Conservation (phyloP, 495 filamentous ascomycete species). For the Aspergillus affinis region DNA sequence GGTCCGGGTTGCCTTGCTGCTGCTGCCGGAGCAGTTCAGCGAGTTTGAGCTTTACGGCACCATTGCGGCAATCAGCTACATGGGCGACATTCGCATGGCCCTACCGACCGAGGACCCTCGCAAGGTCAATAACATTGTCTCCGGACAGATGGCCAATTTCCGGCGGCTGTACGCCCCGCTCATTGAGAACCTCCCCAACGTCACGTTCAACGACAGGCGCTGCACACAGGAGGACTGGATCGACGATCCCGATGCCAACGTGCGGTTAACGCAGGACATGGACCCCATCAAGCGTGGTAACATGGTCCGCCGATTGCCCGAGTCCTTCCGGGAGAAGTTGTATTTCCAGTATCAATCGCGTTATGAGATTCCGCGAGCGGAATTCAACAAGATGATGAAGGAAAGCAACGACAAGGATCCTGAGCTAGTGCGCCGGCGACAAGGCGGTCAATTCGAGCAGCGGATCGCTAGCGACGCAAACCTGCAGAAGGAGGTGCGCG, state of each 20-base stretch:
- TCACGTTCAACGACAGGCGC: constrained; percentile 71
- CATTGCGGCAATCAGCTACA: constrained; percentile 88
- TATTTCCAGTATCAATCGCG: constrained; percentile 94
- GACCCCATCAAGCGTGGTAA: constrained; percentile 85
- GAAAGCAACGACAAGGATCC: constrained; percentile 63
- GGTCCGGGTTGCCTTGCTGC: constrained; percentile 80
- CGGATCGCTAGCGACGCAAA: constrained; percentile 72
- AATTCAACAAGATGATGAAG: constrained; percentile 86
- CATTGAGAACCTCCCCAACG: constrained; percentile 85
- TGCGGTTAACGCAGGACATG: constrained; percentile 80
- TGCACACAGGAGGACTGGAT: constrained; percentile 64
- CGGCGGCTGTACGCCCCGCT: constrained; percentile 84
- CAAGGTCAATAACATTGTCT: constrained; percentile 92
- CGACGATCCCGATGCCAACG: constrained; percentile 58
- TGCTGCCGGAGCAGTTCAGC: constrained; percentile 80
- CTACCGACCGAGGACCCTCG: constrained; percentile 84
- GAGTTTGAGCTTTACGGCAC: constrained; percentile 86
- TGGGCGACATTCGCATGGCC: constrained; percentile 91
- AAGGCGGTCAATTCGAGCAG: constrained; percentile 82
- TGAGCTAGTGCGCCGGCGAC: constrained; percentile 63
- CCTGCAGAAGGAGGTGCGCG: constrained; percentile 64
- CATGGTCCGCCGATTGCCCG: constrained; percentile 91
- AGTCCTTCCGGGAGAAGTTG: constrained; percentile 79
- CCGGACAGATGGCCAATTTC: constrained; percentile 87
- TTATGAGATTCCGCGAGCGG: constrained; percentile 75